Evolutionary conservation across 2,329 filamentous ascomycete genomes (phyloP), one percentile per base, ranked within the genome.

Genomic region (Pseudonectria foliicola): DNA sequence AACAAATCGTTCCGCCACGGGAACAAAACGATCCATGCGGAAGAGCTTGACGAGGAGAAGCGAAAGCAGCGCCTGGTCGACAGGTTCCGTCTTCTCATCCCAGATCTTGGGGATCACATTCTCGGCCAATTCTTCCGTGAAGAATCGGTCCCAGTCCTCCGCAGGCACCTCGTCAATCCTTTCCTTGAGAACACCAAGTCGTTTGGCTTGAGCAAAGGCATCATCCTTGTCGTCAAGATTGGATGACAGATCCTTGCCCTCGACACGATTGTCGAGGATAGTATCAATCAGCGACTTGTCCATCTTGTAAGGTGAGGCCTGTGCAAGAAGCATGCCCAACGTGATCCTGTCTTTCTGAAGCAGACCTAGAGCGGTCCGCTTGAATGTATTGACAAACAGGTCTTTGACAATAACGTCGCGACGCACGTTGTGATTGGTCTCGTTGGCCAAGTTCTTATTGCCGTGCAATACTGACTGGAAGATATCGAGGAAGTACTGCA

Each of bases 401-500:
- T 95, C 85, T 46, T 81, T 82, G 51, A 98, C 79, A 48, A 98
- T 98, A 35, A 90, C 79, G 55, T 95, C 85, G 32, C 92, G 82
- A 25, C 92, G 84, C 11, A 70, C 71, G 46, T 86, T 80, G 62
- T 94, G 77, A 45, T 92, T 82, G 23, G 75, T 80, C 59, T 83
- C 79, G 39, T 69, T 72, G 13, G 75, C 73, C 33, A 92, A 70
- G 40, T 78, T 79, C 53, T 82, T 80, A 61, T 93, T 93, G 39
- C 78, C 75, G 49, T 83, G 83, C 26, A 98, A 73, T 7, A 98
- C 92, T 6, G 83, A 79, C 57, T 94, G 85, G 75, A 98, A 98
- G 50, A 98, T 98, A 58, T 95, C 85, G 36, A 95, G 76, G 66
- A 98, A 98, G 65, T 95, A 98, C 61, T 95, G 89, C 40, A 98